phyloP scores from a whole-genome alignment of 345 rosid species.

The Eucalyptus paniculata region DNA sequence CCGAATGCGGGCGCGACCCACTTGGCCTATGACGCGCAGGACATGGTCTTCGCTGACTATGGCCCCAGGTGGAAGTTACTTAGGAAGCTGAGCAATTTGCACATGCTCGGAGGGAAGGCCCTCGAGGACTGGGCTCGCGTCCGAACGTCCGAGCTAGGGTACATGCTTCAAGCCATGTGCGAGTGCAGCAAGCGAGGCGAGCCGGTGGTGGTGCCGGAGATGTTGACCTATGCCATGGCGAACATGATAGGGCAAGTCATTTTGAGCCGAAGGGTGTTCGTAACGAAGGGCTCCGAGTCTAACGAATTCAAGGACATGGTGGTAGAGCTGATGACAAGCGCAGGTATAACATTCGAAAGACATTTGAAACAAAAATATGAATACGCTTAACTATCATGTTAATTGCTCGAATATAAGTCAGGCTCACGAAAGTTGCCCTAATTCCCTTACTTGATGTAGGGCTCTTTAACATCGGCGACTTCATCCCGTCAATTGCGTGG shows the following conservation, averaged over 20 bases:
- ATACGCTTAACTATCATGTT: neutral
- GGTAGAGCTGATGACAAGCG: constrained; percentile 57
- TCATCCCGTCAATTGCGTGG: constrained; percentile 56
- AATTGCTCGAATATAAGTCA: neutral
- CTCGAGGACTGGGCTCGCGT: constrained; percentile 34
- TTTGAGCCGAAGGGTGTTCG: constrained; percentile 43
- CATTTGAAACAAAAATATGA: neutral
- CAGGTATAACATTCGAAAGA: neutral
- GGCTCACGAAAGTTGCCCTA: neutral
- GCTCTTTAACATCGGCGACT: constrained; percentile 46
- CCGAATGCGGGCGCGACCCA: constrained; percentile 49
- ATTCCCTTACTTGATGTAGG: constrained; percentile 10
- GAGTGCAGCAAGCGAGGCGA: constrained; percentile 18
- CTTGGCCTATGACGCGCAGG: constrained; percentile 44
- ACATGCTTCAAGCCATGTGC: constrained; percentile 34
- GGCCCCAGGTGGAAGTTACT: constrained; percentile 46
- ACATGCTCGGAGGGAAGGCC: constrained; percentile 57
- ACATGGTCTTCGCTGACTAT: constrained; percentile 55
- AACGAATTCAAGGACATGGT: constrained; percentile 70
- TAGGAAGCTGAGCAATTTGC: constrained; percentile 43
- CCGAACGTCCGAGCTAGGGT: constrained; percentile 23
- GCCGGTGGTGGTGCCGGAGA: constrained; percentile 30
- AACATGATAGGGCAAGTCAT: constrained; percentile 57
- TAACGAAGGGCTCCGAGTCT: constrained; percentile 30
- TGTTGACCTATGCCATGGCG: constrained; percentile 39